Percentiles rank a stretch among this genome's conserved stretches.
These are phyloP conservation scores for Rubroboletus pulcherrimus DNA, from an alignment of 768 basidiomycete species.

Conservation along the genomic window DNA sequence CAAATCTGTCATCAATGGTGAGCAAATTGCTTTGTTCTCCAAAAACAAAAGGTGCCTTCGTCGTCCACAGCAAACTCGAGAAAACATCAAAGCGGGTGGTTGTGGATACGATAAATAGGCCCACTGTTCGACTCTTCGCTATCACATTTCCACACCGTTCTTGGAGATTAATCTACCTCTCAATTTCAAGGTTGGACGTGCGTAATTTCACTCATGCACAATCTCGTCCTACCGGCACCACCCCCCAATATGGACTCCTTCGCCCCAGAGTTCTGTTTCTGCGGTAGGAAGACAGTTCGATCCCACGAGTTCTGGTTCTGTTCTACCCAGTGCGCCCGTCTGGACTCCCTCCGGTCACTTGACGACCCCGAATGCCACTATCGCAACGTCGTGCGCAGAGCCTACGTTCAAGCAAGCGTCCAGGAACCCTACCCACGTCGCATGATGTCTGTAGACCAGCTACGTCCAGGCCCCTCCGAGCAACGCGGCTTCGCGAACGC, in stretches of 20 bases:
- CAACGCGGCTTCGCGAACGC: neutral
- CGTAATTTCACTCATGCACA: neutral
- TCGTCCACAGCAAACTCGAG: constrained; percentile 5
- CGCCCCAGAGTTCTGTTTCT: constrained; percentile 21
- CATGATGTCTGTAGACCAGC: constrained; percentile 8
- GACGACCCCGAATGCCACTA: constrained; percentile 22
- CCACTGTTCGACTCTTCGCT: neutral
- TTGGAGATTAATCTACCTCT: neutral
- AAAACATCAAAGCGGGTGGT: constrained; percentile 6
- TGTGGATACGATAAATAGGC: constrained; percentile 12
- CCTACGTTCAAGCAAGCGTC: constrained; percentile 5
- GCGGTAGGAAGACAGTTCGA: constrained; percentile 21
- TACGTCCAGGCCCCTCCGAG: neutral
- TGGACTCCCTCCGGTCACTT: constrained; percentile 27
- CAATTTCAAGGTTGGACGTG: neutral
- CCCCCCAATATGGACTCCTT: constrained; percentile 11
- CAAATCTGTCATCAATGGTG: neutral
- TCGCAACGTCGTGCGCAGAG: constrained; percentile 19
- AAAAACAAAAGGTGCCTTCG: neutral
- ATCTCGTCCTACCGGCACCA: neutral
- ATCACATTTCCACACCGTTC: neutral
- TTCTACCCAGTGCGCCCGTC: constrained; percentile 25
- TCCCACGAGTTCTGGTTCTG: constrained; percentile 30
- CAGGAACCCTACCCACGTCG: constrained; percentile 4
- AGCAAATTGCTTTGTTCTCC: constrained; percentile 10